These are phyloP conservation scores for Sporisorium exsertum DNA, from an alignment of 1,284 basidiomycete genomes.

Conservation along the genomic window DNA sequence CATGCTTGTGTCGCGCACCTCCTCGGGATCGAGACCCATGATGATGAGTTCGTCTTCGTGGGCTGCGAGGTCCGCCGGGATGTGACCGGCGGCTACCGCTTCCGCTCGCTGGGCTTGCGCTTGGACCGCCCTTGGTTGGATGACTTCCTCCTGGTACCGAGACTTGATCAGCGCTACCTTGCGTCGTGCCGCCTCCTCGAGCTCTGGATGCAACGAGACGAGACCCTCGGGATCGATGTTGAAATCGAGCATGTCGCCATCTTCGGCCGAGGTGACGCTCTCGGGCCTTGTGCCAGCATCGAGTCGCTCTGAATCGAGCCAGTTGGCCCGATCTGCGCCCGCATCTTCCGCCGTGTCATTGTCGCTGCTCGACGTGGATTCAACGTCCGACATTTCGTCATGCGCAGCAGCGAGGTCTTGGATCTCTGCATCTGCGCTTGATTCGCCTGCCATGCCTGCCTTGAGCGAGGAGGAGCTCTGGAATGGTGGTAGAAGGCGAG, in stretches of 20 bases:
- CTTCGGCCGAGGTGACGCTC: slow-evolving; percentile 54
- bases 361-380: slow-evolving; percentile 45
- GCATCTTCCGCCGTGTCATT: slow-evolving; percentile 36
- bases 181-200: slow-evolving; percentile 60
- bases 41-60: slow-evolving; percentile 65
- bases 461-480: slow-evolving; percentile 24
- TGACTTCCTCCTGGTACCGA: slow-evolving; percentile 57
- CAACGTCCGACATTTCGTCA: slow-evolving; percentile 46
- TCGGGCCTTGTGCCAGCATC: slow-evolving; percentile 35
- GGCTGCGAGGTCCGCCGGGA: slow-evolving; percentile 58
- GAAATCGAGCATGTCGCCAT: slow-evolving; percentile 51
- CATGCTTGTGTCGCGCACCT: slow-evolving; percentile 93
- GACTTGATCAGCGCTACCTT: slow-evolving; percentile 60
- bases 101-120: slow-evolving; percentile 57
- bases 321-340: slow-evolving; percentile 24
- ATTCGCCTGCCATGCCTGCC: slow-evolving; percentile 10
- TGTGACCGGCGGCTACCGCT: slow-evolving; percentile 55
- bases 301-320: slow-evolving; percentile 45
- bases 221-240: slow-evolving; percentile 65
- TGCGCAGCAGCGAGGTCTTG: slow-evolving; percentile 17
- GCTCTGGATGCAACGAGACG: slow-evolving; percentile 62
- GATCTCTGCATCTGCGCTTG: slow-evolving; percentile 33
- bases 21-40: slow-evolving; percentile 71
- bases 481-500: slow-evolving; percentile 36
- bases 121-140: slow-evolving; percentile 51